Evolutionary conservation across 306 rosid species (phyloP).

Genomic region (Vachellia pachyceras): DNA sequence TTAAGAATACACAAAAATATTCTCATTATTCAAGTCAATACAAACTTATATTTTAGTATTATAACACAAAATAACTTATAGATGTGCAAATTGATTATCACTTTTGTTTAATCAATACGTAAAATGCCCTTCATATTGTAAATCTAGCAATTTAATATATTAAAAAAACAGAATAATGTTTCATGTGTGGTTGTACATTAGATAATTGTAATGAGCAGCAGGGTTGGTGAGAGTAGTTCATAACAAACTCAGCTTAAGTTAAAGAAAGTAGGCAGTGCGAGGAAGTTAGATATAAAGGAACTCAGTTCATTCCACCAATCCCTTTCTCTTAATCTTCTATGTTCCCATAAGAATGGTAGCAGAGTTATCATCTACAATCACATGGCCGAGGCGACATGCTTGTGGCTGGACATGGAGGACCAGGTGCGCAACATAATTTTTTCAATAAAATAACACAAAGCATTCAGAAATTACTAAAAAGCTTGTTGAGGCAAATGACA

Average conservation of each 20-base stretch:
- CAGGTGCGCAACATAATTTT: background rate
- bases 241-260: too few relatives aligned
- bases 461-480: too few relatives aligned
- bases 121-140: background rate
- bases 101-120: background rate
- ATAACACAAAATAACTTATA: background rate
- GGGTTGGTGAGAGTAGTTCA: too few relatives aligned
- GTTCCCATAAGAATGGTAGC: background rate
- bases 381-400: background rate
- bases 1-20: background rate
- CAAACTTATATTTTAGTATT: conserved; percentile 6
- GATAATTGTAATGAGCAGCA: too few relatives aligned
- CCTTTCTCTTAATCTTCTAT: background rate
- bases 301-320: background rate
- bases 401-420: background rate
- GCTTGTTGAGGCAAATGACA: too few relatives aligned
- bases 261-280: background rate
- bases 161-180: too few relatives aligned
- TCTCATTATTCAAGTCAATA: background rate
- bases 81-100: background rate
- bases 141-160: background rate
- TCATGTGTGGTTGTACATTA: too few relatives aligned
- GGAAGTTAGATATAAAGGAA: too few relatives aligned
- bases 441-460: too few relatives aligned
- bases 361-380: background rate